Evolutionary conservation across 2,329 filamentous ascomycete species (phyloP), one percentile per base, ranked within the genome.

Genomic region (Clonostachys solani): DNA sequence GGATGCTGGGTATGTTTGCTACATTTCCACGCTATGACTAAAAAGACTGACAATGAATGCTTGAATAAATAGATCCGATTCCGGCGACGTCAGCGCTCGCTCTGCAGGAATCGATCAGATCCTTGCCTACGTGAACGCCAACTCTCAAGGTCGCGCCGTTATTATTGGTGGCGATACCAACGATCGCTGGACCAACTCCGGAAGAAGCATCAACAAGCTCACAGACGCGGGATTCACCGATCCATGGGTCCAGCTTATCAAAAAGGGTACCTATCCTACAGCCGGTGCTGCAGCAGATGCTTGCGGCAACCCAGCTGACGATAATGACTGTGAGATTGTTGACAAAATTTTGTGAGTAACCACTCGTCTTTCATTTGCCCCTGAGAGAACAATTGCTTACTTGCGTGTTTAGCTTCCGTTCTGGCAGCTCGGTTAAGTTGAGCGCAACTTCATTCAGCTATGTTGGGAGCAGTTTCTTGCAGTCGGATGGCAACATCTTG

Each of bases 101-200:
- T 73, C 72, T 19, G 63, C 73, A 58, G 85, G 84, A 53, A 59
- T 86, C 33, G 65, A 76, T 47, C 82, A 87, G 62, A 71, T 87
- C 0, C 70, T 77, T 3, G 66, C 71, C 46, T 77, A 82, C 59
- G 81, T 86, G 56, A 67, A 74, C 42, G 61, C 65, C 7, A 73
- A 76, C 66, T 84, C 79, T 5, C 56, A 50, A 2, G 82, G 80
- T 18, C 84, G 84, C 52, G 73, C 83, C 2, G 82, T 87, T 1
- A 59, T 87, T 33, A 69, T 87, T 12, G 80, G 75, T 49, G 84
- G 84, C 43, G 83, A 87, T 60, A 81, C 78, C 19, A 87, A 87
- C 65, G 76, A 75, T 48, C 77, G 81, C 17, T 87, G 86, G 65
- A 83, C 80, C 3, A 59, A 57, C 46, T 47, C 56, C 1, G 56